Percentiles rank a stretch among this genome's conserved stretches.
Conservation (phyloP, 768 basidiomycete genomes). For the Collybia nuda region DNA sequence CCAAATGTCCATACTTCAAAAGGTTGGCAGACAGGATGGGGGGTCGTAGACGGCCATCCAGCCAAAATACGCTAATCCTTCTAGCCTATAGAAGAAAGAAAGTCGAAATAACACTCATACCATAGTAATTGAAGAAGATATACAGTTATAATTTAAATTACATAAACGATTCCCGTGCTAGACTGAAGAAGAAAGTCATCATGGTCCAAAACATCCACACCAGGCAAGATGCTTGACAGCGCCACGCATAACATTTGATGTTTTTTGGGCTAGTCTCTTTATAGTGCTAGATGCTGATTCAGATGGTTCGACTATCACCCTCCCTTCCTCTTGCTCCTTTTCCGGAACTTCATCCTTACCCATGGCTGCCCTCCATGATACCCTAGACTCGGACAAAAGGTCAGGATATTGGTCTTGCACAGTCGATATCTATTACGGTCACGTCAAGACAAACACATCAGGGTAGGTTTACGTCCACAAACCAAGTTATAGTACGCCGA, state of each 20-base stretch:
- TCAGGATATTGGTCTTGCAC: constrained; percentile 3
- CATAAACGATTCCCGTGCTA: no score
- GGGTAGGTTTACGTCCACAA: neutral
- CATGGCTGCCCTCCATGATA: neutral
- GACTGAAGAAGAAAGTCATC: neutral
- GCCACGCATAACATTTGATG: constrained; percentile 11
- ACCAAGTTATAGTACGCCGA: constrained; percentile 15
- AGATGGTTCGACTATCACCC: neutral
- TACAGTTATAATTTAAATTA: no score
- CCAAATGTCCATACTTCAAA: no score
- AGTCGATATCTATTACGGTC: constrained; percentile 9
- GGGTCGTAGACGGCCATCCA: no score
- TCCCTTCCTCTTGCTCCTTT: neutral
- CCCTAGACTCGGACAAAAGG: neutral
- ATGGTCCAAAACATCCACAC: constrained; percentile 4
- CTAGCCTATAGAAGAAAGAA: no score
- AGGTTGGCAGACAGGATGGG: no score
- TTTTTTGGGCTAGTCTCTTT: neutral
- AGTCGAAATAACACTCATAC: no score
- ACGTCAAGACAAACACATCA: neutral
- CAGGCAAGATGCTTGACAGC: constrained; percentile 11
- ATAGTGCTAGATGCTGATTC: neutral
- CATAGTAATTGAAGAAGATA: no score
- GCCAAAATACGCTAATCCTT: no score
- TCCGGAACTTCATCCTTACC: neutral